phyloP scores from a whole-genome alignment of 345 rosid species.

The Punica granatum region DNA sequence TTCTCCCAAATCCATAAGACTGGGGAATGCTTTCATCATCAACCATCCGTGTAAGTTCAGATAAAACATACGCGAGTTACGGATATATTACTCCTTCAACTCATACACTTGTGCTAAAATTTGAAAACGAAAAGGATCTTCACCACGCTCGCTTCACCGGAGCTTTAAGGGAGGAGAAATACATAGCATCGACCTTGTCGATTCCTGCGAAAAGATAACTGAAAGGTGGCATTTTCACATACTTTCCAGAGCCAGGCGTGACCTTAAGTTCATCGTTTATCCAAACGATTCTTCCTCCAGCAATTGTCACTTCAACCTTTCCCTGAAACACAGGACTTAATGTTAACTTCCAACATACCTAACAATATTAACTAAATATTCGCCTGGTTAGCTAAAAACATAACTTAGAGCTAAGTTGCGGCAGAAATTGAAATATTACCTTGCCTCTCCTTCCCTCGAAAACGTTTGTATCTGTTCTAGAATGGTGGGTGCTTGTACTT shows the following conservation, averaged over 20 bases:
- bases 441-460: conserved; percentile 74
- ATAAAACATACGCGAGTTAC: no score
- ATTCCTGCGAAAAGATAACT: conserved; percentile 71
- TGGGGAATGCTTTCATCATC: no score
- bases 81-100: no score
- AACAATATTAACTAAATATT: not conserved
- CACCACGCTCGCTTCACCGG: conserved; percentile 85
- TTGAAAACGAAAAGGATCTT: no score
- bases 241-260: conserved; percentile 65
- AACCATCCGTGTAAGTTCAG: no score
- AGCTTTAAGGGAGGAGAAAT: conserved; percentile 68
- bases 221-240: conserved; percentile 64
- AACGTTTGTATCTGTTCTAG: conserved; percentile 81
- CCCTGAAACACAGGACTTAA: conserved; percentile 38
- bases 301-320: conserved; percentile 88
- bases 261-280: conserved; percentile 68
- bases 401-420: not conserved
- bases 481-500: conserved; percentile 67
- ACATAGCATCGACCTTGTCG: conserved; percentile 68
- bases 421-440: conserved; percentile 32
- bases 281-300: conserved; percentile 85
- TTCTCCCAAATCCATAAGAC: no score
- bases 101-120: no score
- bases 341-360: not conserved
- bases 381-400: not conserved